Evolutionary conservation across 2,329 filamentous ascomycete genomes (phyloP), one percentile per base, ranked within the genome.

Genomic region (Hypoxylon sp.): DNA sequence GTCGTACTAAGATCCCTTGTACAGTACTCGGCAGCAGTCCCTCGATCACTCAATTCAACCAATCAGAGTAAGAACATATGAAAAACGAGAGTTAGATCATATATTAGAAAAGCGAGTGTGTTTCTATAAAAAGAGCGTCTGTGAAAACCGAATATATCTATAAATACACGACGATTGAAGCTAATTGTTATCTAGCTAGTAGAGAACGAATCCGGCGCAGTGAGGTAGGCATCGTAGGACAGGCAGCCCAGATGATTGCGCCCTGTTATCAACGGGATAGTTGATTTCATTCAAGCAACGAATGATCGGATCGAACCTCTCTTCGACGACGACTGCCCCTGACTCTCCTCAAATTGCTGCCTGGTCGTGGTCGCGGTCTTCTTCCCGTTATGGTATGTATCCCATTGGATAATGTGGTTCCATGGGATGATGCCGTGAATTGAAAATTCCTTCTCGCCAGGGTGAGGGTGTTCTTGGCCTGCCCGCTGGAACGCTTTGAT

Each of bases 401-500:
- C 54, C 54, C 54, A 57, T 21, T 57, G 3, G n/a, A 31, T 24
- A 17, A 57, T 57, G 54, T 57, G 27, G 17, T 48, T 42, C 54
- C 54, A 57, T 7, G 54, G 54, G 27, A 57, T 7, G 35, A 17
- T 27, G 42, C 54, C 42, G 6, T 57, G 32, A n/a, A 57, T 6
- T 11, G 42, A 19, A 24, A 37, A 48, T 8, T 48, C 46, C 46
- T 48, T 48, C 46, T 48, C 46, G 2, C 46, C 46, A 27, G 46
- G 46, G 3, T 48, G 46, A 29, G 46, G 46, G 21, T 48, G 46
- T n/a, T 27, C 11, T n/a, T 48, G 21, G 46, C 19, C 11, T 29
- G 19, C 19, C 46, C 27, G 6, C 46, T 48, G 21, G 46, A 48
- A 48, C 11, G 46, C 46, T 29, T 29, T 48, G 46, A 48, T 5